These are phyloP conservation scores for Podaxis mareebaensis DNA, from an alignment of 768 basidiomycete genomes.

Conservation along the genomic window DNA sequence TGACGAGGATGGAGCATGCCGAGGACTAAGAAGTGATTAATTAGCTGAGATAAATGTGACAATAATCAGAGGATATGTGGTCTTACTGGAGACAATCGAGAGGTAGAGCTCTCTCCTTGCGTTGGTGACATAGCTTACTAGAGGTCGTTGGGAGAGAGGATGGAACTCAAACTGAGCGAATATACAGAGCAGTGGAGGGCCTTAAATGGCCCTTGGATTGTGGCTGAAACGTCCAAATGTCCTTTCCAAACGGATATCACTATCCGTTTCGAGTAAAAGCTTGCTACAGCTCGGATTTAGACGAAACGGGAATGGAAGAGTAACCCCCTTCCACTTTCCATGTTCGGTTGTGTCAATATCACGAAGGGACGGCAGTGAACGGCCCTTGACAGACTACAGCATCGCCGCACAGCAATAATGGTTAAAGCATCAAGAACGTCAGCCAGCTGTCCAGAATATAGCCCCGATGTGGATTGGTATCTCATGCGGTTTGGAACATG, in stretches of 20 bases:
- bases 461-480: neutral
- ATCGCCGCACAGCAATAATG: neutral
- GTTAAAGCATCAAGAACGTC: neutral
- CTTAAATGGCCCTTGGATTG: constrained; percentile 1
- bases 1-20: constrained; percentile 39
- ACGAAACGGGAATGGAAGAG: neutral
- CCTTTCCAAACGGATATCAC: neutral
- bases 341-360: neutral
- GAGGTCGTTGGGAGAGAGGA: neutral
- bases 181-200: neutral
- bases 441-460: neutral
- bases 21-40: constrained; percentile 12
- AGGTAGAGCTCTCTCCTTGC: neutral
- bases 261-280: neutral
- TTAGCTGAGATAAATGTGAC: neutral
- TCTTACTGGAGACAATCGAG: neutral
- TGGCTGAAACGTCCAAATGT: neutral
- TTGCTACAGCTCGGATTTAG: neutral
- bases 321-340: neutral
- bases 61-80: neutral
- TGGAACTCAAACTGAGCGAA: neutral
- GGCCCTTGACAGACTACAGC: neutral
- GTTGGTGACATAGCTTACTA: neutral
- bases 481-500: neutral
- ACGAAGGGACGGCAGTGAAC: neutral